Percentiles rank a stretch among this genome's conserved stretches.
Evolutionary conservation across 2,329 filamentous ascomycete species (phyloP).

Genomic region (Purpureocillium lavendulum): DNA sequence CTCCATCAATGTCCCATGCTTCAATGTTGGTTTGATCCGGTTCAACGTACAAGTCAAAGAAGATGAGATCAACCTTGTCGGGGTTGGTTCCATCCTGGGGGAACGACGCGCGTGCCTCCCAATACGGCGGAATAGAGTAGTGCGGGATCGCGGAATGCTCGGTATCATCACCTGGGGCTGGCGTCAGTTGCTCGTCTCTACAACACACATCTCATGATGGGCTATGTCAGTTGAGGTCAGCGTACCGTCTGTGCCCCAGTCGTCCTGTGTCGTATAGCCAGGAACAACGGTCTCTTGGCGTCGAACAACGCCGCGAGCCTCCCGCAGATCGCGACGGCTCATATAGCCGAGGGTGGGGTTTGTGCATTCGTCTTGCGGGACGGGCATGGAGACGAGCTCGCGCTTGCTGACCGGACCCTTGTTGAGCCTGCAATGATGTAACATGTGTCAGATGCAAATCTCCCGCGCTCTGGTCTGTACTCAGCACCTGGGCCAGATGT

Average conservation of each 20-base stretch:
- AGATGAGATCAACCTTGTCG: constrained; percentile 42
- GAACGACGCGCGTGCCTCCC: constrained; percentile 40
- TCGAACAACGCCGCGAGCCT: constrained; percentile 29
- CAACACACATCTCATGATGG: no score
- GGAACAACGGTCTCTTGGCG: constrained; percentile 39
- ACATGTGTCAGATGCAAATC: no score
- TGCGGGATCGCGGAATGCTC: constrained; percentile 36
- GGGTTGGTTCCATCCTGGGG: constrained; percentile 30
- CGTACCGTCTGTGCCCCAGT: constrained; percentile 40
- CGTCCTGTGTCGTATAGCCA: constrained; percentile 47
- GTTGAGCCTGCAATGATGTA: constrained; percentile 27
- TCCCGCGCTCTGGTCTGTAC: no score
- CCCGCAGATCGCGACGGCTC: constrained; percentile 12
- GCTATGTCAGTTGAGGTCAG: neutral
- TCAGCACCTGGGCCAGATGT: no score
- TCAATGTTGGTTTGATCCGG: neutral
- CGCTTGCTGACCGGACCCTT: constrained; percentile 24
- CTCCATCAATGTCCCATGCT: no score
- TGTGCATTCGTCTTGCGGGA: constrained; percentile 35
- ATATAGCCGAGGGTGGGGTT: constrained; percentile 30
- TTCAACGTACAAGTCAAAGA: constrained; percentile 38
- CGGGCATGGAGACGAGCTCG: constrained; percentile 24
- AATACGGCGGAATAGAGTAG: constrained; percentile 39
- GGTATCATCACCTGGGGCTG: constrained; percentile 45
- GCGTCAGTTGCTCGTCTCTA: neutral